Conservation (phyloP, 2,329 filamentous ascomycete genomes). For the Phaeosphaeria sp. region DNA sequence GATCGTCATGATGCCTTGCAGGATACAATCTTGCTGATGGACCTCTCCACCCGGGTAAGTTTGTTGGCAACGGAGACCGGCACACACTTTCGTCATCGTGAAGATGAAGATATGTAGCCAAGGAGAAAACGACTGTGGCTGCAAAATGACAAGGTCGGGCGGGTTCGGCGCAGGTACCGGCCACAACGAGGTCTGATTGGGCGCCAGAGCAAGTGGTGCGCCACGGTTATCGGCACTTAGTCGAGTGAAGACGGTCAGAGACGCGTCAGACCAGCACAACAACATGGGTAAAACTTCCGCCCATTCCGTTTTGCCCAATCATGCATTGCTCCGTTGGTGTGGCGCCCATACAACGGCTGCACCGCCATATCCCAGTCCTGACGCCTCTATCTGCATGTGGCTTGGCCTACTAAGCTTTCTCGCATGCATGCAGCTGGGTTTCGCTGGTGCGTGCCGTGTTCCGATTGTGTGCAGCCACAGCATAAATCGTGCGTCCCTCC, state of each 20-base stretch:
- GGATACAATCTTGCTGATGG: not conserved
- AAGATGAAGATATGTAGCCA: not conserved
- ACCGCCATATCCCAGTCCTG: slow-evolving; percentile 11
- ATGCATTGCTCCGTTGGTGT: slow-evolving; percentile 8
- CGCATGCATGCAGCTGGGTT: slow-evolving; percentile 8
- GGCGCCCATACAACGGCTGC: not conserved
- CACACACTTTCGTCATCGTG: not conserved
- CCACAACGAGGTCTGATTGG: not conserved
- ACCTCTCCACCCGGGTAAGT: not conserved
- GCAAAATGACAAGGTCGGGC: not conserved
- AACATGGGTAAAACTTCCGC: slow-evolving; percentile 16
- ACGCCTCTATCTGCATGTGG: slow-evolving; percentile 16
- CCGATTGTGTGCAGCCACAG: slow-evolving; percentile 8
- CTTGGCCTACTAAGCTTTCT: slow-evolving; percentile 17
- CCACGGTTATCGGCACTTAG: slow-evolving; percentile 22
- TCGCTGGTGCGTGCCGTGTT: slow-evolving; percentile 21
- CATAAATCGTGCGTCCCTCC: not conserved
- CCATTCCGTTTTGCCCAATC: slow-evolving; percentile 16
- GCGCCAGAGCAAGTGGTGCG: slow-evolving; percentile 2
- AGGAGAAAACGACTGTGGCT: not conserved
- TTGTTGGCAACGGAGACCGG: not conserved
- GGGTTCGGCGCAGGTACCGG: not conserved
- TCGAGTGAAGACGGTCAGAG: slow-evolving; percentile 3
- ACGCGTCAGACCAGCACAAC: slow-evolving; percentile 1
- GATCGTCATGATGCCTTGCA: not conserved